Evolutionary conservation across 2,329 filamentous ascomycete species (phyloP).

Genomic region (Hypoxylon sp.): DNA sequence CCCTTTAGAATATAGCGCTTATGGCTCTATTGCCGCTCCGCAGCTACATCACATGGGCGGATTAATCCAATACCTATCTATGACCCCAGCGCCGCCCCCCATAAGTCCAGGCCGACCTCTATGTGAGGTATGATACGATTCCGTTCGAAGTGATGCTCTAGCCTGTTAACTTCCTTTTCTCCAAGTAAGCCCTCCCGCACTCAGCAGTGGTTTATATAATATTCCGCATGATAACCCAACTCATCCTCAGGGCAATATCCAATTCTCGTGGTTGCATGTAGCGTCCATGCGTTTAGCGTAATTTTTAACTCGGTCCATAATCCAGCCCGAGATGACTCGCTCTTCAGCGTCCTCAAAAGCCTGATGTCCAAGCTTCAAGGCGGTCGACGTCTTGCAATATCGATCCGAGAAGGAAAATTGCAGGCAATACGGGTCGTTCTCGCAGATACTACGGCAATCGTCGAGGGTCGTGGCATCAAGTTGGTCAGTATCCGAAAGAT

Average conservation of each 20-base stretch:
- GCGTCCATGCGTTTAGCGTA: slow-evolving; percentile 42
- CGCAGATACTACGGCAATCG: slow-evolving; percentile 41
- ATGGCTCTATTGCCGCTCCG: too few relatives aligned
- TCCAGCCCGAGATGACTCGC: slow-evolving; percentile 44
- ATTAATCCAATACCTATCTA: too few relatives aligned
- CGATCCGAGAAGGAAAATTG: slow-evolving; percentile 45
- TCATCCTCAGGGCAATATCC: slow-evolving; percentile 38
- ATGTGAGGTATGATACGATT: too few relatives aligned
- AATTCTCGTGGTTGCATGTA: slow-evolving; percentile 34
- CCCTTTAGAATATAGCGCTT: too few relatives aligned
- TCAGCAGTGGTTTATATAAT: too few relatives aligned
- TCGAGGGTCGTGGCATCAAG: slow-evolving; percentile 36
- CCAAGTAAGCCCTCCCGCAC: too few relatives aligned
- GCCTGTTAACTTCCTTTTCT: too few relatives aligned
- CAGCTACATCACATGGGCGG: too few relatives aligned
- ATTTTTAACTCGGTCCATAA: slow-evolving; percentile 43
- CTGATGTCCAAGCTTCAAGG: slow-evolving; percentile 41
- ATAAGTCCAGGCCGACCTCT: too few relatives aligned
- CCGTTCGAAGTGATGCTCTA: too few relatives aligned
- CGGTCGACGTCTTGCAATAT: slow-evolving; percentile 41
- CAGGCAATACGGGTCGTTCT: slow-evolving; percentile 41
- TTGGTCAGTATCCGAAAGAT: slow-evolving; percentile 41
- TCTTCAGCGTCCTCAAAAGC: slow-evolving; percentile 15
- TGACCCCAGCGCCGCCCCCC: too few relatives aligned
- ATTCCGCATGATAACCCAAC: too few relatives aligned